Conservation (phyloP, 352 stramenopile genomes). For the Phytophthora parvispora region DNA sequence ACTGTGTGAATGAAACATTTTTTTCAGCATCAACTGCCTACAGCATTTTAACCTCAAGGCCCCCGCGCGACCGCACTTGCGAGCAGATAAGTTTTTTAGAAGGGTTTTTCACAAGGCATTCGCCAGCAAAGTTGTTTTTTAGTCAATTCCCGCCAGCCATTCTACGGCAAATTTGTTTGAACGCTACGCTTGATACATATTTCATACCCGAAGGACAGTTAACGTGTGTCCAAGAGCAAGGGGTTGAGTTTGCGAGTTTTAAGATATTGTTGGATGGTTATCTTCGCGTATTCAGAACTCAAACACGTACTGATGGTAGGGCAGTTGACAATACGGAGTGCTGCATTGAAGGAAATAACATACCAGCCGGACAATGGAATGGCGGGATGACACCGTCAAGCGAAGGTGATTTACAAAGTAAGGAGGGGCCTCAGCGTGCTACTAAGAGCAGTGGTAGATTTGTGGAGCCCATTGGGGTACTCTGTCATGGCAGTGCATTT, state of each 20-base stretch:
- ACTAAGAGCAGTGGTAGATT: neutral
- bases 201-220: slow-evolving; percentile 26
- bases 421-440: neutral
- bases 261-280: slow-evolving; percentile 55
- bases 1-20: slow-evolving; percentile 33
- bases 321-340: neutral
- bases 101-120: slow-evolving; percentile 38
- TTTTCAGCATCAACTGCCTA: slow-evolving; percentile 34
- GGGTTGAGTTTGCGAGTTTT: slow-evolving; percentile 31
- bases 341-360: neutral
- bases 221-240: slow-evolving; percentile 54
- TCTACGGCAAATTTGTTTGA: slow-evolving; percentile 40
- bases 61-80: slow-evolving; percentile 55
- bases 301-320: neutral
- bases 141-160: slow-evolving; percentile 38
- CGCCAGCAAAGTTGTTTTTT: slow-evolving; percentile 51
- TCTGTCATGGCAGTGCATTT: slow-evolving; percentile 47
- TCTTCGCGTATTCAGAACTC: slow-evolving; percentile 53
- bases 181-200: slow-evolving; percentile 45
- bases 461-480: slow-evolving; percentile 46
- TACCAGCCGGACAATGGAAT: neutral
- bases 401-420: neutral
- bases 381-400: neutral
- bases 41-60: slow-evolving; percentile 32
- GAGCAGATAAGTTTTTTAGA: slow-evolving; percentile 48